These are phyloP conservation scores for Pythium apleroticum DNA, from an alignment of 352 stramenopile species.

Conservation along the genomic window DNA sequence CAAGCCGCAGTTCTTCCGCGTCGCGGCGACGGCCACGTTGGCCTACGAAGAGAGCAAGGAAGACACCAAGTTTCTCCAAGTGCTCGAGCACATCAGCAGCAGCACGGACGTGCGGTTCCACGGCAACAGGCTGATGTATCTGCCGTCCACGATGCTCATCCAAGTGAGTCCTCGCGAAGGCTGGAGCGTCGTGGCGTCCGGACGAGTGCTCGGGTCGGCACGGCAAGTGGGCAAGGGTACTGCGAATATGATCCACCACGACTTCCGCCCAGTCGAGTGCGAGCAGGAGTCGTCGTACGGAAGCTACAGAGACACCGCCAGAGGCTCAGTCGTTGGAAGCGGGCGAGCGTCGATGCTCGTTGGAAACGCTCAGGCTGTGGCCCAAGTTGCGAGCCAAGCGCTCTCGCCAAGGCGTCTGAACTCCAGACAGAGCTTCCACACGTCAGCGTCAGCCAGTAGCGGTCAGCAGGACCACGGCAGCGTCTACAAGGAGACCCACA, in stretches of 20 bases:
- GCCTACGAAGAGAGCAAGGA: conserved; percentile 36
- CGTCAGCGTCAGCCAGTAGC: not conserved
- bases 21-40: conserved; percentile 35
- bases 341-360: not conserved
- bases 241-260: conserved; percentile 26
- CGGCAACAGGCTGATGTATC: conserved; percentile 36
- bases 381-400: too few species aligned
- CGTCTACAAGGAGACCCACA: conserved; percentile 20
- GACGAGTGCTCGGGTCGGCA: conserved; percentile 18
- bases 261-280: conserved; percentile 44
- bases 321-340: not conserved
- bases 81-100: conserved; percentile 50
- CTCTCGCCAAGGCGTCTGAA: not conserved
- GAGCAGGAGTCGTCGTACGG: too few species aligned
- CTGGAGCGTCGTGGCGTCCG: conserved; percentile 39
- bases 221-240: conserved; percentile 21
- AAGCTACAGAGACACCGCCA: not conserved
- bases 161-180: conserved; percentile 51
- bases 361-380: too few species aligned
- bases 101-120: conserved; percentile 52
- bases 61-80: conserved; percentile 28
- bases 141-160: conserved; percentile 39
- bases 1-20: conserved; percentile 48
- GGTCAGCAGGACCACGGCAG: not conserved
- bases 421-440: not conserved